Evolutionary conservation across 352 stramenopile species (phyloP), one percentile per base, ranked within the genome.

Genomic region (Globisporangium cederbergense): DNA sequence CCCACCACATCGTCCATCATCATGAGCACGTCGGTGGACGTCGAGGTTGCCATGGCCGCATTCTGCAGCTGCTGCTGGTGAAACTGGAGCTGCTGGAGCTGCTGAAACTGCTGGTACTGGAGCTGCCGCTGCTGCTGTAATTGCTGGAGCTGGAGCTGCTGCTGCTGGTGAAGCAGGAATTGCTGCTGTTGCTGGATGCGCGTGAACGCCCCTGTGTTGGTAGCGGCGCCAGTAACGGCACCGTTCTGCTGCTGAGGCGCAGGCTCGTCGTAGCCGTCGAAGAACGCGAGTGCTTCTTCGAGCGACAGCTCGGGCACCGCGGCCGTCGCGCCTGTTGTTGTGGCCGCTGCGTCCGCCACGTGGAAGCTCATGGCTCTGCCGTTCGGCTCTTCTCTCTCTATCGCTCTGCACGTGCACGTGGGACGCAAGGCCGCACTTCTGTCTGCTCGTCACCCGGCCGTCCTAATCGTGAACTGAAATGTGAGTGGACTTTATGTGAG

Each of bases 201-300:
- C 16, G 8, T 34, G 20, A 56, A 56, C 25, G 50, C 28, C 40
- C 5, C 28, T 53, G 47, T 28, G 11, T 20, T 36, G 4, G 50
- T 14, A 16, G 14, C 43, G 20, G 25, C 25, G 25, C 25, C 25
- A 28, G 25, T 28, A 28, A 28, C 25, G 25, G 25, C 25, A 28
- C 47, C 22, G 10, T 1, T 14, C 20, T 46, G 25, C 7, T n/a
- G 49, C 2, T 51, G 58, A 25, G 34, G 40, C 40, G 36, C 25
- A 14, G 36, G 62, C 14, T 67, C 54, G 25, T 67, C 62, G 46
- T 53, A 67, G 62, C 54, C 53, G 54, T 67, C 62, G 30, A 67
- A 67, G 62, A 67, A 67, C 45, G 62, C 62, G 54, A 67, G 62
- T 42, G 62, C 62, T 52, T 67, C 62, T 62, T 67, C 62, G 43